Base-by-base conservation (phyloP, 192 early-diverging fungal genomes). In the Dissophora globulifera region DNA sequence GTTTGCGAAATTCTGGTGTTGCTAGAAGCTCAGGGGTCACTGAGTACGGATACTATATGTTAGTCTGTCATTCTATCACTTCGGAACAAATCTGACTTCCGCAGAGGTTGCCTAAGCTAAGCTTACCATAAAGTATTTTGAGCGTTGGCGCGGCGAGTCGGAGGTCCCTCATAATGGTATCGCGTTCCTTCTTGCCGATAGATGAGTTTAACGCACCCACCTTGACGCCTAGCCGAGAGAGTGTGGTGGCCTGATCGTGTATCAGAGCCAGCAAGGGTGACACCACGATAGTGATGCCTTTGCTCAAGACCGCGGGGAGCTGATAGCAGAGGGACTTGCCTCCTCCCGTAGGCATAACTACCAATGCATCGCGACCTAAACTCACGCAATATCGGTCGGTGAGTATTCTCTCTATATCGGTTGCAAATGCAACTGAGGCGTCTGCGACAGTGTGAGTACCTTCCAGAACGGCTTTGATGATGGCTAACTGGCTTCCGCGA, bases 321-420 rank as follows among this genome's bases (percentile, higher is more conserved):
- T 96, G 95, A 70, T 96, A 99, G 78, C 97, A 99, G 17, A 99
- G 82, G 58, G 91, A 93, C 75, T 99, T 99, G 2, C 97, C 97
- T 0, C 95, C 95, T 41, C 97, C 97, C 1, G 97, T 99, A 0
- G 97, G 97, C 97, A 99, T 99, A n/a, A 99, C 83, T 31, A 99
- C 92, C 81, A 99, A 94, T 8, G 90, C 88, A 60, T 99, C 97
- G 46, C 88, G 81, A 7, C 93, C 95, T 50, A 56, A 6, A 38
- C 35, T 38, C 13, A n/a, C n/a, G n/a, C n/a, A n/a, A n/a, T n/a
- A n/a, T n/a, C n/a, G n/a, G n/a, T n/a, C n/a, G n/a, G n/a, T n/a
- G n/a, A n/a, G n/a, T n/a, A n/a, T n/a, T n/a, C n/a, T n/a, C n/a
- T n/a, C n/a, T n/a, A n/a, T n/a, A n/a, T n/a, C n/a, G n/a, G n/a